Conservation (phyloP, 257 asterid genomes). For the Solanum corneliomulleri region DNA sequence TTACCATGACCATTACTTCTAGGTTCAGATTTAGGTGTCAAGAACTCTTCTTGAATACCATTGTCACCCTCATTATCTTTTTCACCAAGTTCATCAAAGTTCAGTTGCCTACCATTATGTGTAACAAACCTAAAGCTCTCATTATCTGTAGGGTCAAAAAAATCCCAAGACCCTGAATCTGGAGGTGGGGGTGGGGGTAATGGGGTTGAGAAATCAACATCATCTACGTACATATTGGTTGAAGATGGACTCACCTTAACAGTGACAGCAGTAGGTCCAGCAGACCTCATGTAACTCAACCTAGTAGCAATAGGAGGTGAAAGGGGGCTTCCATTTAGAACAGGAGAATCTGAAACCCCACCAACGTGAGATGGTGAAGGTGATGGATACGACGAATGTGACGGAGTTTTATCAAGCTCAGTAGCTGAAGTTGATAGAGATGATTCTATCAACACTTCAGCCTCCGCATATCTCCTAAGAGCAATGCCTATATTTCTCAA, state of each 20-base stretch:
- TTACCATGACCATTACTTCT: constrained; percentile 11
- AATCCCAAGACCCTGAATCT: constrained; percentile 79
- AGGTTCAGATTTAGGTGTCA: constrained; percentile 30
- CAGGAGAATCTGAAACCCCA: constrained; percentile 63
- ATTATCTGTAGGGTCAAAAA: constrained; percentile 66
- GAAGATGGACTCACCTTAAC: constrained; percentile 40
- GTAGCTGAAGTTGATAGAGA: constrained; percentile 45
- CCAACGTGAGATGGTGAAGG: constrained; percentile 58
- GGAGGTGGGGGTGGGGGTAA: constrained; percentile 81
- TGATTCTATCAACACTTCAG: constrained; percentile 62
- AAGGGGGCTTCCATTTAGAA: constrained; percentile 64
- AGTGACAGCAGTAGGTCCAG: constrained; percentile 54
- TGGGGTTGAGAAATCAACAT: constrained; percentile 55
- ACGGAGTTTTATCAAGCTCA: constrained; percentile 64
- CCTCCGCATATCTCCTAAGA: constrained; percentile 85
- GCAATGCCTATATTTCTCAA: constrained; percentile 77
- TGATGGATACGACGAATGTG: constrained; percentile 58
- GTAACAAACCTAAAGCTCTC: constrained; percentile 78
- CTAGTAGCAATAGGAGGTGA: constrained; percentile 52
- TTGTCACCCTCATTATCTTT: constrained; percentile 20
- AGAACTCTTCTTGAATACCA: constrained; percentile 25
- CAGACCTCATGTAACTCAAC: constrained; percentile 80
- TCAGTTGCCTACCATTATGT: constrained; percentile 14
- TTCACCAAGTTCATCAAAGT: constrained; percentile 12
- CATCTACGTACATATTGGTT: constrained; percentile 45